Evolutionary conservation across 345 rosid genomes (phyloP), one percentile per base, ranked within the genome.

Genomic region (Lepidium didymum): DNA sequence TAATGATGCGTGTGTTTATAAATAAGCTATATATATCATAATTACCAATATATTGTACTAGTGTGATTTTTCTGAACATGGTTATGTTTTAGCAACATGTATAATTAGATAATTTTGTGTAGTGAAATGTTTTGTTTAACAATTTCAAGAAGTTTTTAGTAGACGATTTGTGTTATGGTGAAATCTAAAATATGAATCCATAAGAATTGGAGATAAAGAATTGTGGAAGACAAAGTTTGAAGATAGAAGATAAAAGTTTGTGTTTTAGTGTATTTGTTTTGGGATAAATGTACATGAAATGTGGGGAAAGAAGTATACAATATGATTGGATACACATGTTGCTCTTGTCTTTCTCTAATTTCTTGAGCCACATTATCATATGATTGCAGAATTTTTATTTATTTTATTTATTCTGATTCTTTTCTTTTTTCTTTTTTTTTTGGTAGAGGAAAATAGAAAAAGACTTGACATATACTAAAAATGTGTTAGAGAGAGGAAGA

Each of bases 311-410:
- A 55, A 31, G 1, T 41, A 50, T 65, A 50, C 73, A 66, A 27
- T 37, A 74, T 67, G 69, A 74, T 74, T 67, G 73, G 57, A 10
- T 35, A 74, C 69, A 74, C 73, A 67, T 67, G 78, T 14, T 60
- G 44, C 52, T 67, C 56, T 74, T 74, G 69, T 74, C 78, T 60
- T 74, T 74, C 68, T 74, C 73, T 74, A 61, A 15, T 60, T 5
- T 74, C 57, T 43, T 53, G 64, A 74, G 64, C 64, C 68, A 74
- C 78, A 67, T 38, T 61, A 52, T 67, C 78, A 60, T 61, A 74
- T 67, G 73, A 74, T 74, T 74, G 78, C 62, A 37, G 19, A 61
- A 36, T 45, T 42, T 73, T 4, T 47, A 35, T 16, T 50, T 50
- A 12, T n/a, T 27, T 59, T 60, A 25, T 42, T 12, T 59, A 14